Percentiles rank a stretch among this genome's conserved stretches.
Conservation (phyloP, 441 rosid species). For the Bocquillonia castaneifolia region DNA sequence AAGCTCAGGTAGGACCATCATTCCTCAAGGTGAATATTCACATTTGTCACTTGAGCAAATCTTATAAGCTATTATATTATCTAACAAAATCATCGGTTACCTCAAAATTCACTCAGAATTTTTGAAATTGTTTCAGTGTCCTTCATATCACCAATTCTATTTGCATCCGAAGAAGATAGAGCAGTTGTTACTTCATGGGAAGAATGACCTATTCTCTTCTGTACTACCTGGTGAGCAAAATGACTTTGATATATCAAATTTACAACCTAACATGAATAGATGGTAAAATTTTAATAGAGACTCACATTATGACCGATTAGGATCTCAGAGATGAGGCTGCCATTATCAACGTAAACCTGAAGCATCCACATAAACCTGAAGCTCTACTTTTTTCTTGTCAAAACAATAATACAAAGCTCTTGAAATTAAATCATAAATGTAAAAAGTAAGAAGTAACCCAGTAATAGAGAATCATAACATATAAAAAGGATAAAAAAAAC, state of each 20-base stretch:
- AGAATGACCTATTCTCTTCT: constrained; percentile 64
- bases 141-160: constrained; percentile 44
- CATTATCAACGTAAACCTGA: constrained; percentile 74
- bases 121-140: constrained; percentile 62
- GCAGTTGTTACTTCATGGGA: constrained; percentile 75
- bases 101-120: constrained; percentile 70
- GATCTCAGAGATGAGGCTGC: constrained; percentile 89
- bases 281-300: constrained; percentile 20
- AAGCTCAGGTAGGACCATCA: no score
- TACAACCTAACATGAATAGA: constrained; percentile 10
- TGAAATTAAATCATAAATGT: no score
- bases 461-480: no score
- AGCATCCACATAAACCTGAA: no score
- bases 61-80: no score
- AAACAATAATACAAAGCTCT: no score
- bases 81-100: constrained; percentile 29
- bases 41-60: no score
- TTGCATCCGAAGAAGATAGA: constrained; percentile 57
- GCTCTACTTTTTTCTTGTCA: no score
- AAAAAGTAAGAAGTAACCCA: no score
- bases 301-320: constrained; percentile 73
- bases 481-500: no score
- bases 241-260: constrained; percentile 14
- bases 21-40: no score
- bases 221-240: constrained; percentile 56